Evolutionary conservation across 805 yeast species (phyloP), one percentile per base, ranked within the genome.

Genomic region (Candida methanosorbosa): DNA sequence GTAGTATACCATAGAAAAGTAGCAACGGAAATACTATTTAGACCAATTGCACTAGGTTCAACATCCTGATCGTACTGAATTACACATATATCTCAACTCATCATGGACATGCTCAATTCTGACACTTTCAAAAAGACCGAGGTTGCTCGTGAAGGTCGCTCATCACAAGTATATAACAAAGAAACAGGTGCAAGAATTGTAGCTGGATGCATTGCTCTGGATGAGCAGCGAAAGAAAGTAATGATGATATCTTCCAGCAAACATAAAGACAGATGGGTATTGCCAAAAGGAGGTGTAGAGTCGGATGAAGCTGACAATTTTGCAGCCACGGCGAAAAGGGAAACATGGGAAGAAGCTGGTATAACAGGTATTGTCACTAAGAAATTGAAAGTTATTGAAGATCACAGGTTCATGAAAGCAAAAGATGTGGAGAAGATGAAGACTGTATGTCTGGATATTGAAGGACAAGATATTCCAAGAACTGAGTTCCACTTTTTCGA

Each of bases 321-420:
- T 41, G 41, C 49, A 13, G 35, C 59, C 4, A 61, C 83, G 5
- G 97, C 97, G 0, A 63, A 70, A 14, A 66, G 98, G 39, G 98
- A 92, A 53, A 84, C 95, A 0, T 92, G 98, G 98, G 98, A 92
- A 56, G 98, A 92, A 59, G 92, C 95, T 0, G 98, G 98, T 0
- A 83, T 83, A 18, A 71, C 70, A 24, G 95, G 97, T 7, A 60
- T 54, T 14, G 66, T 87, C 4, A 48, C 64, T 4, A 46, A 51
- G 27, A 65, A 66, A 38, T 59, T 90, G 28, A 94, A 90, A 0
- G 63, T 72, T 1, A 78, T 83, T 18, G 71, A 70, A 31, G 96
- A 88, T 34, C 54, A 50, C 22, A 35, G 63, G 15, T 56, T 51
- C 35, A 36, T 43, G 32, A 49, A 51, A 33, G 36, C 26, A 4